Base-by-base conservation (phyloP, 768 basidiomycete species). In the Lactarius trivialis region DNA sequence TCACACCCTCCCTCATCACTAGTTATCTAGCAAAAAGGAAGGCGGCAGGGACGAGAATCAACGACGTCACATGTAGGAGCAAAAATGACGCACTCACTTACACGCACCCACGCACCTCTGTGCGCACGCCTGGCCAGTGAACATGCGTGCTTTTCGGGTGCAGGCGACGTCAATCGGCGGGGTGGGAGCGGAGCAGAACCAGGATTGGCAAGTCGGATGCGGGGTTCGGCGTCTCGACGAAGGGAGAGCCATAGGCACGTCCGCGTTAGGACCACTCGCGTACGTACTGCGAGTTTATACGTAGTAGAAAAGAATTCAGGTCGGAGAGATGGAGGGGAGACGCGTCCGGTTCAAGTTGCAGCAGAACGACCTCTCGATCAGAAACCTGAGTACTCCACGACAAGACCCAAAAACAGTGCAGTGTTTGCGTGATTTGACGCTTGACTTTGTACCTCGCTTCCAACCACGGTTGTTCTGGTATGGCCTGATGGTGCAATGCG, bases 141-240 rank as follows among this genome's bases (percentile, higher is more conserved):
- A 21, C 12, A 26, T 51, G 17, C 49, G 7, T 49, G 26, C 17
- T 12, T 34, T n/a, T 7, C 28, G 17, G 24, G 14, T 33, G 32
- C 34, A 17, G 48, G 34, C 19, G 43, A 36, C 28, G 37, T n/a
- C 28, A 51, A 50, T 41, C 34, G 33, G 15, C 41, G 28, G 45
- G 21, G 28, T 56, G 55, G 55, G 24, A 21, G 55, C 55, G 55
- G 39, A 43, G 39, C 55, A 30, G 39, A 32, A 26, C 37, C 21
- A 30, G 30, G 52, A 57, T 52, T 43, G 50, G 61, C 15, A 62
- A 58, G 33, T 58, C 51, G 41, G 61, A 48, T 48, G 28, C 41
- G 33, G 26, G 61, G 61, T 48, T 51, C 55, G 36, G 39, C 30
- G 33, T 41, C 12, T n/a, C 7, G 8, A 9, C 17, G 21, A n/a